Base-by-base conservation (phyloP, 192 early-diverging fungal genomes). In the Umbelopsis vinacea region DNA sequence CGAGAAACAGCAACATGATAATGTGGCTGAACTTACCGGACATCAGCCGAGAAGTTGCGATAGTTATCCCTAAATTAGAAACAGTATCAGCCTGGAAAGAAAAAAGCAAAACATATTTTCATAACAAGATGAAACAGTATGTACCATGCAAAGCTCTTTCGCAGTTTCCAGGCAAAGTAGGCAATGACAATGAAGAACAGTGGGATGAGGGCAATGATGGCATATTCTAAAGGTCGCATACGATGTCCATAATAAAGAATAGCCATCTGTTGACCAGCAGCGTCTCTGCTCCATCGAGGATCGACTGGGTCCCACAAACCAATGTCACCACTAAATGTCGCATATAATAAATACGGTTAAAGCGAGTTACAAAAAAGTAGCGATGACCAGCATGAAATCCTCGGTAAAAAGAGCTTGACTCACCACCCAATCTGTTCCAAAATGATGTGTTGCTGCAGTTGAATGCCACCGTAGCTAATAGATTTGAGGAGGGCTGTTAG, bases 191-290 rank as follows among this genome's bases (percentile, higher is more conserved):
- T n/a, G 14, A 77, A 82, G 26, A 76, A 84, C 4, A 26, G 19
- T 7, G 78, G 66, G 26, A 84, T 79, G 22, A 84, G n/a, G 8
- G 52, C 80, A 67, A 84, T 82, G 14, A 84, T 82, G 22, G 76
- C 71, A 70, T 75, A 82, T 71, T 84, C 83, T 6, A 84, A 54
- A 21, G 83, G 83, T 21, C 81, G 46, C 76, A 84, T 80, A 12
- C 52, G 69, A 9, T 26, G 6, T 48, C 67, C 46, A 37, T 71
- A 84, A 60, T 71, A 78, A 11, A 1, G 11, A 33, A 67, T 75
- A 9, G 78, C 70, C 1, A 6, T 38, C 1, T 52, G 23, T 14
- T 52, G 48, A 15, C 78, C 78, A 6, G 21, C 33, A 22, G 26
- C 26, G 48, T 48, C 24, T 19, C 26, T 26, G 53, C 45, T 40